Conservation (phyloP, 805 yeast species). For the Ogataea paradorogensis region DNA sequence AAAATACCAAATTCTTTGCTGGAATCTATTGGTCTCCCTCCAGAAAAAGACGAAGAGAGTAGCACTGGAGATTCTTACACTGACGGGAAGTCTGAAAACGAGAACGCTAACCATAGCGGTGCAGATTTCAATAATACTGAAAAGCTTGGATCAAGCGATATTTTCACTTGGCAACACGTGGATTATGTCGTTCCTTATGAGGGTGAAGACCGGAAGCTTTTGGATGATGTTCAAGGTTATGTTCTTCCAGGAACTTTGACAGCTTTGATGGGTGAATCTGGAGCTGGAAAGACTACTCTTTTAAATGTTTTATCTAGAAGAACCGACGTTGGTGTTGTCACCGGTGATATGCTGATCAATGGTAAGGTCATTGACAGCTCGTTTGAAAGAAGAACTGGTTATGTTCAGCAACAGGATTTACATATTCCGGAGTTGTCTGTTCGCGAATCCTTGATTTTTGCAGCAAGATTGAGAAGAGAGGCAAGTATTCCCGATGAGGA, state of each 20-base stretch:
- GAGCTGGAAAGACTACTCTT: conserved; percentile 62
- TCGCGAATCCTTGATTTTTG: conserved; percentile 46
- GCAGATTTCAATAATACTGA: conserved; percentile 10
- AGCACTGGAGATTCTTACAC: conserved; percentile 17
- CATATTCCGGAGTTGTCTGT: conserved; percentile 51
- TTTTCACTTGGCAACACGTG: conserved; percentile 62
- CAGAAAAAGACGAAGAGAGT: conserved; percentile 29
- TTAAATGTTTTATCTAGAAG: conserved; percentile 53
- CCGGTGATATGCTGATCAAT: conserved; percentile 56
- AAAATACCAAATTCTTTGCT: conserved; percentile 22
- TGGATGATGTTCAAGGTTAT: conserved; percentile 44
- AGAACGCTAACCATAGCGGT: conserved; percentile 14
- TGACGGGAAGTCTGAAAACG: conserved; percentile 17
- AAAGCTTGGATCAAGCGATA: conserved; percentile 41
- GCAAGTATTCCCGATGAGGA: conserved; percentile 39
- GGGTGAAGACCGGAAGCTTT: conserved; percentile 37
- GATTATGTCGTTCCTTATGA: conserved; percentile 53
- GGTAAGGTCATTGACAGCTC: conserved; percentile 47
- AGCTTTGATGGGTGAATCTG: conserved; percentile 64
- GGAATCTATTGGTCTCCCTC: conserved; percentile 33
- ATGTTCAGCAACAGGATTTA: conserved; percentile 55
- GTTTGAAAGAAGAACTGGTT: conserved; percentile 53
- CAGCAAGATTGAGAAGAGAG: conserved; percentile 49
- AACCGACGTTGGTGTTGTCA: conserved; percentile 48
- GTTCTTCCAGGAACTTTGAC: conserved; percentile 54